Percentiles rank a stretch among this genome's conserved stretches.
phyloP scores from a whole-genome alignment of 2,329 filamentous ascomycete species.

The Lachnellula subtilissima region DNA sequence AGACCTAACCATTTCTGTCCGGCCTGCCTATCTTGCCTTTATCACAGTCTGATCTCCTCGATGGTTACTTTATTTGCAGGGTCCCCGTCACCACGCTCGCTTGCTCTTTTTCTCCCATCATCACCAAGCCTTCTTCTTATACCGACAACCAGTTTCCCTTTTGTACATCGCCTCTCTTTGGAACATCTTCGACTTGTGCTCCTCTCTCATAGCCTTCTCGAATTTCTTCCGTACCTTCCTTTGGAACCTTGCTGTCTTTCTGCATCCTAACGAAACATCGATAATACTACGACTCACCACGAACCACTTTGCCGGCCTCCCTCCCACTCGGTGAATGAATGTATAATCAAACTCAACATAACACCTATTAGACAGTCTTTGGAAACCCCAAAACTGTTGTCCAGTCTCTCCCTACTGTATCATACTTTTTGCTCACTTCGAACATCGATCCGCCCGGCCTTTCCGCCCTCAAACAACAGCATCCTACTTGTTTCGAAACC shows the following conservation, averaged over 20 bases:
- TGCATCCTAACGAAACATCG: slow-evolving; percentile 24
- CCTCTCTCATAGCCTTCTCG: slow-evolving; percentile 28
- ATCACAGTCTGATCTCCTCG: slow-evolving; percentile 27
- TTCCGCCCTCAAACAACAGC: slow-evolving; percentile 2
- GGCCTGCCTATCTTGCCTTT: slow-evolving; percentile 29
- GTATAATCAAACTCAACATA: slow-evolving; percentile 30
- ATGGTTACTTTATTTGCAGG: slow-evolving; percentile 33
- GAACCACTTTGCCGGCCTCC: slow-evolving; percentile 14
- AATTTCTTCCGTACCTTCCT: slow-evolving; percentile 33
- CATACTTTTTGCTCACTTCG: slow-evolving; percentile 12
- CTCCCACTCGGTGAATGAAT: slow-evolving; percentile 22
- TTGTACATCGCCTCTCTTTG: slow-evolving; percentile 30
- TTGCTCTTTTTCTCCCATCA: slow-evolving; percentile 24
- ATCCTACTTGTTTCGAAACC: slow-evolving; percentile 14
- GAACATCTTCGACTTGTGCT: slow-evolving; percentile 32
- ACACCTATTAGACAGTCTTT: slow-evolving; percentile 33
- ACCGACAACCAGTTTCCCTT: slow-evolving; percentile 30
- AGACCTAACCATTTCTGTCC: slow-evolving; percentile 24
- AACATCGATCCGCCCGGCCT: slow-evolving; percentile 14
- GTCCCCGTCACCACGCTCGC: slow-evolving; percentile 31
- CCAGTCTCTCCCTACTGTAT: slow-evolving; percentile 33
- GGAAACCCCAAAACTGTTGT: slow-evolving; percentile 29
- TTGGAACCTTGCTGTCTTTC: slow-evolving; percentile 31
- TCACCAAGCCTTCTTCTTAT: slow-evolving; percentile 31
- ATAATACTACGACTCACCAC: slow-evolving; percentile 21